Percentiles rank a stretch among this genome's conserved stretches.
Conservation (phyloP, 1,139 yeast species). For the Geotrichum europaeum region DNA sequence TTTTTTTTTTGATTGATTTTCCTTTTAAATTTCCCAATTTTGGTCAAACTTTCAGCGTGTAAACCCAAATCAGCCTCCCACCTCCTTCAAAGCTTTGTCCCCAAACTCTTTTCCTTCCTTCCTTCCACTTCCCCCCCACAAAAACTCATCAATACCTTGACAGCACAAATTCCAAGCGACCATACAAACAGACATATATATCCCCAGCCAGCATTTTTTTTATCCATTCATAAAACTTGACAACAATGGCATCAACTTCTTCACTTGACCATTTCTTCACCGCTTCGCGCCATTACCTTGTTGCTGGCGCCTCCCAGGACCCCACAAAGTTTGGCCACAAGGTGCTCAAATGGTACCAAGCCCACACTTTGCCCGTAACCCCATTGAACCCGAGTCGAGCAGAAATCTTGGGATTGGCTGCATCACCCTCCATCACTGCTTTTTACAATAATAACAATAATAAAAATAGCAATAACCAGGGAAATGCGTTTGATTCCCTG, state of each 20-base stretch:
- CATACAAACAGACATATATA: background rate
- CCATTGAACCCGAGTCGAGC: constrained; percentile 58
- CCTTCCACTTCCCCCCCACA: background rate
- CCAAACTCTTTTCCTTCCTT: no score
- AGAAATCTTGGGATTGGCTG: constrained; percentile 45
- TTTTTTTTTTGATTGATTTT: no score
- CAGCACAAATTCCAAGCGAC: background rate
- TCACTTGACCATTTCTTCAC: constrained; percentile 44
- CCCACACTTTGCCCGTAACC: constrained; percentile 51
- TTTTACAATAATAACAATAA: constrained; percentile 34
- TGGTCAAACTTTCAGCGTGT: no score
- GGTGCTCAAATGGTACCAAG: constrained; percentile 62
- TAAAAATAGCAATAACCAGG: constrained; percentile 10
- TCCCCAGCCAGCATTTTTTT: background rate
- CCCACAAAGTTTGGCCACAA: constrained; percentile 65
- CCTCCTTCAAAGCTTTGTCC: no score
- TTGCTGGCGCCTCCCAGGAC: constrained; percentile 68
- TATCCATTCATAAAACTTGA: background rate
- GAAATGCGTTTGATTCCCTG: background rate
- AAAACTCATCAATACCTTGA: background rate
- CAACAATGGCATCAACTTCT: constrained; percentile 3
- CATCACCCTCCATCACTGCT: constrained; percentile 37
- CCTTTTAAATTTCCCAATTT: no score
- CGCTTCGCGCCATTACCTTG: constrained; percentile 50
- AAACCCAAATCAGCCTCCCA: no score